Conservation (phyloP, 495 filamentous ascomycete species). For the Penicillium ochrochloron region DNA sequence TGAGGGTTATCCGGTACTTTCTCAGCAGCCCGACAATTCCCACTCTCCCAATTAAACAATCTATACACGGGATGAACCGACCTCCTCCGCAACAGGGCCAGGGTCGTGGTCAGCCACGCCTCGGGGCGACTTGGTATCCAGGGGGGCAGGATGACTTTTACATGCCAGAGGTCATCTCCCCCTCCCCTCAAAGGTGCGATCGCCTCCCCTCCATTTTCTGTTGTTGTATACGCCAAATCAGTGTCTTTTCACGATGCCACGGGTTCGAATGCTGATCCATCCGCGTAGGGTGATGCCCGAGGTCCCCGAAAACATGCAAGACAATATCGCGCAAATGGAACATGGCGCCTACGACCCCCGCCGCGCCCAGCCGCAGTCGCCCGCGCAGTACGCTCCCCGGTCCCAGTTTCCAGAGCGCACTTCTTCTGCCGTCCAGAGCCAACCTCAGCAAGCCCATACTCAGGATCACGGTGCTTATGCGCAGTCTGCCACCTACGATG, state of each 20-base stretch:
- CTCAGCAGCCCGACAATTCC: neutral
- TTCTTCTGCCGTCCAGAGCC: conserved; percentile 44
- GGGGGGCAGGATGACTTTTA: conserved; percentile 89
- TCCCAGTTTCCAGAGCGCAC: conserved; percentile 48
- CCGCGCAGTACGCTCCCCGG: conserved; percentile 39
- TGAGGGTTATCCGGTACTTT: neutral
- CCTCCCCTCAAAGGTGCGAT: conserved; percentile 83
- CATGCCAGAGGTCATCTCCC: conserved; percentile 76
- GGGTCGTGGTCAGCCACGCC: conserved; percentile 52
- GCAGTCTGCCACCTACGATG: conserved; percentile 49
- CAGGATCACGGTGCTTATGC: conserved; percentile 46
- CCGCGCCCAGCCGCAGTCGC: conserved; percentile 43
- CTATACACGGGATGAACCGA: conserved; percentile 40
- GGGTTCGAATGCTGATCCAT: conserved; percentile 34
- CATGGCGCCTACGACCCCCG: conserved; percentile 64
- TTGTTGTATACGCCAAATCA: neutral
- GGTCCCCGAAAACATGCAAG: conserved; percentile 85
- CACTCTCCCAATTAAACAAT: neutral
- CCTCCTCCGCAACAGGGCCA: conserved; percentile 33
- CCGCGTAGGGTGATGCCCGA: conserved; percentile 70
- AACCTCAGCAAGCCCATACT: conserved; percentile 34
- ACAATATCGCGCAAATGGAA: conserved; percentile 87
- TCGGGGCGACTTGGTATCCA: conserved; percentile 89
- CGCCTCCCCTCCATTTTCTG: conserved; percentile 6
- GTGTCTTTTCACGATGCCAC: conserved; percentile 21